A percentile compares a stretch with the other conserved stretches of the same genome.
Conservation (phyloP, 192 early-diverging fungal species). For the Gonapodya sp. region DNA sequence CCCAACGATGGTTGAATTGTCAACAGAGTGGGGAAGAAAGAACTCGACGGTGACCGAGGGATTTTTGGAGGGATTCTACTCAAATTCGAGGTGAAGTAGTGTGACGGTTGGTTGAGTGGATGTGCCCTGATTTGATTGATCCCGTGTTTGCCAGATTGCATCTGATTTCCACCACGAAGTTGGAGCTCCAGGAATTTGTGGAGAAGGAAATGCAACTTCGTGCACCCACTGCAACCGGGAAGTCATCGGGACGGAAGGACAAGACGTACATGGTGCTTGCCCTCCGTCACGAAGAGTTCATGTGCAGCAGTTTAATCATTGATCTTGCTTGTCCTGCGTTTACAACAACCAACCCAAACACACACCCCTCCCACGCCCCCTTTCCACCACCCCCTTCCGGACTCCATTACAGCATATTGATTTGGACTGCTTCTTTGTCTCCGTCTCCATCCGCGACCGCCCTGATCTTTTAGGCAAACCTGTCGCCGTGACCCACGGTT, state of each 20-base stretch:
- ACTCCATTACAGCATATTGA: constrained; percentile 80
- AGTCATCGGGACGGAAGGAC: not conserved
- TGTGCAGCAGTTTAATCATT: not conserved
- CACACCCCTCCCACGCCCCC: too few species aligned
- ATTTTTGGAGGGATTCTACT: constrained; percentile 35
- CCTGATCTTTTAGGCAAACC: constrained; percentile 59
- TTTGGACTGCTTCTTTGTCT: constrained; percentile 92
- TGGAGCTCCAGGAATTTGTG: constrained; percentile 62
- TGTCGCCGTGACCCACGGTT: constrained; percentile 60
- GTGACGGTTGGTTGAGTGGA: constrained; percentile 52
- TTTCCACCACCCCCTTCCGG: too few species aligned
- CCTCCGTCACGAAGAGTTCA: not conserved
- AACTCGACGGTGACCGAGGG: constrained; percentile 26
- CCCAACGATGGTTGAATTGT: not conserved
- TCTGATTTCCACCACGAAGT: constrained; percentile 71
- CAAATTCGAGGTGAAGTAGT: constrained; percentile 15
- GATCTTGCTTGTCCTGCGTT: too few species aligned
- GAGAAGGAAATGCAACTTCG: constrained; percentile 18
- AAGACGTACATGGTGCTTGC: constrained; percentile 36
- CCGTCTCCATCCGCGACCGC: constrained; percentile 58
- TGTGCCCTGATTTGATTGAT: constrained; percentile 48
- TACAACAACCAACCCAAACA: too few species aligned
- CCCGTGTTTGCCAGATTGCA: constrained; percentile 32
- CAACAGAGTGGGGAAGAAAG: constrained; percentile 16
- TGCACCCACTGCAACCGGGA: not conserved